Evolutionary conservation across 805 yeast species (phyloP), one percentile per base, ranked within the genome.

Genomic region (Myxozyma neglecta): DNA sequence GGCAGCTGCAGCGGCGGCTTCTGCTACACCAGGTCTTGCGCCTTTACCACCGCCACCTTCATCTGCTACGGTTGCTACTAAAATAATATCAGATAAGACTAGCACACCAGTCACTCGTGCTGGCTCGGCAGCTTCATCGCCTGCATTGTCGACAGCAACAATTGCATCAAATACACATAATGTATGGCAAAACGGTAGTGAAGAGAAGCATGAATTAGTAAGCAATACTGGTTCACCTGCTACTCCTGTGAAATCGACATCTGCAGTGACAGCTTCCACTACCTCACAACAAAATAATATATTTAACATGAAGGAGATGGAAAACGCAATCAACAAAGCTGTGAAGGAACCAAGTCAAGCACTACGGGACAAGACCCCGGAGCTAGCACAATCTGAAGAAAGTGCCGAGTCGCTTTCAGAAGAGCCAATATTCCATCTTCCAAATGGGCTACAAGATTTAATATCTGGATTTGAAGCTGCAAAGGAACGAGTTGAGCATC

Each of bases 401-500:
- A 32, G 47, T 20, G 46, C 55, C n/a, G 65, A 67, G 16, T 49
- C 66, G 36, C 39, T 60, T 24, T 49, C 64, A 1, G 65, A 47
- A 16, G 68, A 65, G 16, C 53, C 60, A 14, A 51, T 55, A 35
- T 54, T 58, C 43, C 63, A 56, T 6, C 71, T 78, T 11, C 80
- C 80, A 2, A 77, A 78, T 3, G 80, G 80, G 0, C 68, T 77
- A 29, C 78, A 74, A 60, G 79, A 76, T 54, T 69, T 77, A 6
- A 72, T 73, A 13, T 63, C 70, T 35, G 72, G 78, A 7, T 72
- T 77, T 37, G 77, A 76, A 20, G 72, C 73, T 3, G 80, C 84
- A 63, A 72, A 74, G 72, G 70, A 69, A 39, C 76, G 88, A 47
- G 72, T 84, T 42, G 72, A 72, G 37, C 78, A 81, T 56, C 87